phyloP scores from a whole-genome alignment of 129 eudicot genomes.

The Cynara cardunculus region DNA sequence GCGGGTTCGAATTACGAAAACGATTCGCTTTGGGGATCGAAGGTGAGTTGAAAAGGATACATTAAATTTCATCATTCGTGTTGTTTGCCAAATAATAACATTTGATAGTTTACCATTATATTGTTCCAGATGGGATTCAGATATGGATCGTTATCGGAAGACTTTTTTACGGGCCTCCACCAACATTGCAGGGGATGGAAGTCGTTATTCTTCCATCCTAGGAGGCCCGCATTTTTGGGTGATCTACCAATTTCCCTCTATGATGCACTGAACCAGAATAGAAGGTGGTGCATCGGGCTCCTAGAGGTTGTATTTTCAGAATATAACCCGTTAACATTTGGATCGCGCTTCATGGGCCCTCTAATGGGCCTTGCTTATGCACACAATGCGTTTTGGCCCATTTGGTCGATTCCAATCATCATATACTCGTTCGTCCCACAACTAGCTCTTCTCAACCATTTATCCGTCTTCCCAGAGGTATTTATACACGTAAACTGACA shows the following conservation, averaged over 20 bases:
- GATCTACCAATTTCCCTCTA: constrained; percentile 60
- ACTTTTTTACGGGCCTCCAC: constrained; percentile 62
- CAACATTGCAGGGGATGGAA: constrained; percentile 79
- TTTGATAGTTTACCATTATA: not conserved
- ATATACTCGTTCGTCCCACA: constrained; percentile 76
- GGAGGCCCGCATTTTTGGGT: constrained; percentile 70
- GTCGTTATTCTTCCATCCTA: constrained; percentile 61
- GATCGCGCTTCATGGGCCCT: constrained; percentile 44
- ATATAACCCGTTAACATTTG: constrained; percentile 53
- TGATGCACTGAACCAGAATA: constrained; percentile 53
- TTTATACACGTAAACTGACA: not conserved
- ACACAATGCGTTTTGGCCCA: constrained; percentile 57
- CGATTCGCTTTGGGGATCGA: constrained; percentile 57
- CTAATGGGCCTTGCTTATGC: constrained; percentile 57
- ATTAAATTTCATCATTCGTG: not conserved
- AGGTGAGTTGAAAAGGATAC: constrained; percentile 31
- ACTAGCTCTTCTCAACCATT: constrained; percentile 52
- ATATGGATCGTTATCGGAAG: constrained; percentile 81
- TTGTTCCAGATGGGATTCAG: constrained; percentile 63
- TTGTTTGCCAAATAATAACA: too few relatives aligned
- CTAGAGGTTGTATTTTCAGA: constrained; percentile 54
- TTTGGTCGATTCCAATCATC: constrained; percentile 57
- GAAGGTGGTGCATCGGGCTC: constrained; percentile 75
- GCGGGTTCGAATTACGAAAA: constrained; percentile 58
- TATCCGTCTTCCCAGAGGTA: constrained; percentile 61